Evolutionary conservation across 805 yeast species (phyloP).

Genomic region (Candida berthetii): DNA sequence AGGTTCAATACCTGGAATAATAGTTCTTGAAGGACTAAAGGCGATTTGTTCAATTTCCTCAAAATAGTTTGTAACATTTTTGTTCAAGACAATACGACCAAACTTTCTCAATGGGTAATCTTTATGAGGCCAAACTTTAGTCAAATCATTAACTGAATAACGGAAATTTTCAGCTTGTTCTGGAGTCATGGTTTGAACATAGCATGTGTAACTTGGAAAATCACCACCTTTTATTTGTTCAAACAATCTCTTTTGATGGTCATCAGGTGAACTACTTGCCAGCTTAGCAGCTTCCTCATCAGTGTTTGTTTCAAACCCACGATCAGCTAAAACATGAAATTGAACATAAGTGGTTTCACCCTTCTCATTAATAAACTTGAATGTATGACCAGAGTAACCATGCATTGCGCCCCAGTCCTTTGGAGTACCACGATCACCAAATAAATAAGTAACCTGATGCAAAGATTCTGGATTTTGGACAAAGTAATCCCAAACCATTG

Average conservation of each 20-base stretch:
- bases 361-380: constrained; percentile 46
- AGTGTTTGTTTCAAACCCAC: constrained; percentile 39
- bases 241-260: constrained; percentile 32
- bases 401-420: constrained; percentile 47
- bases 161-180: constrained; percentile 46
- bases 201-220: constrained; percentile 44
- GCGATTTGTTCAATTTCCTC: constrained; percentile 52
- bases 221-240: constrained; percentile 42
- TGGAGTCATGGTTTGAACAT: constrained; percentile 54
- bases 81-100: constrained; percentile 48
- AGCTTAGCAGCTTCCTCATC: constrained; percentile 40
- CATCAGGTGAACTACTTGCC: constrained; percentile 46
- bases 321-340: constrained; percentile 45
- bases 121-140: constrained; percentile 53
- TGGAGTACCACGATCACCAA: constrained; percentile 59
- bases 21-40: constrained; percentile 60
- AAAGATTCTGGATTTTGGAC: constrained; percentile 48
- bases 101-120: constrained; percentile 49
- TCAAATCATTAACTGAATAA: constrained; percentile 45
- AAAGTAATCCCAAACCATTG: constrained; percentile 53
- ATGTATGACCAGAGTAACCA: constrained; percentile 63
- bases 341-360: constrained; percentile 50
- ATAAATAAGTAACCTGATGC: constrained; percentile 52
- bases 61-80: constrained; percentile 51
- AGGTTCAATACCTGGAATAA: constrained; percentile 72